phyloP scores from a whole-genome alignment of 805 yeast genomes.

The Pichia manshurica region DNA sequence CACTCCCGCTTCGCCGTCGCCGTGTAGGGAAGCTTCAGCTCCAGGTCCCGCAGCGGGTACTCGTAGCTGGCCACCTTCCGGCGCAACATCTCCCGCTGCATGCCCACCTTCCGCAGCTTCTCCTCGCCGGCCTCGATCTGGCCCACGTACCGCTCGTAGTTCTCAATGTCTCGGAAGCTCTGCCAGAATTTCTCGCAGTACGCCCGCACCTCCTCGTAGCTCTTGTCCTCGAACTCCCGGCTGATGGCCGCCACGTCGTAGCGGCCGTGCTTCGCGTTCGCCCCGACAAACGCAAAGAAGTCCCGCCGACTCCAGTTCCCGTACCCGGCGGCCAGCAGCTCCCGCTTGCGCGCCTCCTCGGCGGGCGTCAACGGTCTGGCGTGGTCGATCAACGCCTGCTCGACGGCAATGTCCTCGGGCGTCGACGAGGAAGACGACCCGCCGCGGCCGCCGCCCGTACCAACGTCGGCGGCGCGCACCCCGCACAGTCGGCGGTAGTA shows the following conservation, averaged over 20 bases:
- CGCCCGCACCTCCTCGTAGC: slow-evolving; percentile 68
- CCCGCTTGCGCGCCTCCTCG: slow-evolving; percentile 59
- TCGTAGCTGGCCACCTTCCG: slow-evolving; percentile 64
- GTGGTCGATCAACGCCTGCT: slow-evolving; percentile 67
- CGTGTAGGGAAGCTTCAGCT: slow-evolving; percentile 55
- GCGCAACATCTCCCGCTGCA: slow-evolving; percentile 76
- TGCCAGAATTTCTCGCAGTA: slow-evolving; percentile 83
- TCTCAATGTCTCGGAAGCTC: slow-evolving; percentile 73
- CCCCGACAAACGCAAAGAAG: slow-evolving; percentile 71
- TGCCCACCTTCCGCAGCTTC: slow-evolving; percentile 52
- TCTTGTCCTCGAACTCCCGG: slow-evolving; percentile 74
- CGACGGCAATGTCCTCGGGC: slow-evolving; percentile 37
- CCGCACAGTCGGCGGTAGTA: slow-evolving; percentile 70
- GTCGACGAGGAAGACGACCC: too few relatives aligned
- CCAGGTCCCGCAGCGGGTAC: slow-evolving; percentile 71
- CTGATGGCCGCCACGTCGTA: slow-evolving; percentile 66
- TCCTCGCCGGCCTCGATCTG: slow-evolving; percentile 91
- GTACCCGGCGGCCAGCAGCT: slow-evolving; percentile 62
- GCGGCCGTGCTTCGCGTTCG: slow-evolving; percentile 76
- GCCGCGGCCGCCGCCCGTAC: too few relatives aligned
- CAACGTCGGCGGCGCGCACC: slow-evolving; percentile 54
- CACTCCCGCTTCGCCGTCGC: slow-evolving; percentile 61
- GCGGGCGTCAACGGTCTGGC: slow-evolving; percentile 81
- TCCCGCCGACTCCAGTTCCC: slow-evolving; percentile 84
- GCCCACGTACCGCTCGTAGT: slow-evolving; percentile 73